A percentile compares a stretch with the other conserved stretches of the same genome.
These are phyloP conservation scores for Trichophyton mentagrophytes DNA, from an alignment of 2,329 filamentous ascomycete genomes.

Conservation along the genomic window DNA sequence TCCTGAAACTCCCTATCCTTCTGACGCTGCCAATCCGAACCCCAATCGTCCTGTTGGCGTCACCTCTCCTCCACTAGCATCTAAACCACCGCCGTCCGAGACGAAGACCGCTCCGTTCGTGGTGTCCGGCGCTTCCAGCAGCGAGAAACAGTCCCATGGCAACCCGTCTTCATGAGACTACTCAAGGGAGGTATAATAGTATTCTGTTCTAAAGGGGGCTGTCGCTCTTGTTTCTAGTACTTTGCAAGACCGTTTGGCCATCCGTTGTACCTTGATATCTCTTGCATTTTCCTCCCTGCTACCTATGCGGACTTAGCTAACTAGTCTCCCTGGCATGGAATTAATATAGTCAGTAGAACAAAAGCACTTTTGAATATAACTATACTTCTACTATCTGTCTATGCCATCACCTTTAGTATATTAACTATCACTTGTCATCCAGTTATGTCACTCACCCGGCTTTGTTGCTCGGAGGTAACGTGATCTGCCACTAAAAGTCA, in stretches of 20 bases:
- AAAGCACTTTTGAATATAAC: neutral
- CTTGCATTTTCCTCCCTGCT: neutral
- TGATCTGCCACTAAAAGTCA: neutral
- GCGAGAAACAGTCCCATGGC: conserved; percentile 14
- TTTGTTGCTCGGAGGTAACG: neutral
- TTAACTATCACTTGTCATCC: neutral
- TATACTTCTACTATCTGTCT: no score
- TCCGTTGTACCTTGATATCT: neutral
- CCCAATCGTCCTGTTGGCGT: conserved; percentile 14
- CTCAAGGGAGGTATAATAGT: no score
- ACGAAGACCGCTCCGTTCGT: conserved; percentile 27
- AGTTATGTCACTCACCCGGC: no score
- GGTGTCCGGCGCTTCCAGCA: conserved; percentile 24
- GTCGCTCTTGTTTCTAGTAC: no score
- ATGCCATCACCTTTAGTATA: neutral
- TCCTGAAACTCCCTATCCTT: conserved; percentile 32
- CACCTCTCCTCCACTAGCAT: conserved; percentile 9
- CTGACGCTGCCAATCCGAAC: conserved; percentile 24
- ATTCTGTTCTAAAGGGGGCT: no score
- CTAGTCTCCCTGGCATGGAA: neutral
- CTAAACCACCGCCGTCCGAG: conserved; percentile 16
- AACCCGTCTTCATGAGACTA: neutral
- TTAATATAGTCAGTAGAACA: neutral
- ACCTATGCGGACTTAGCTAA: neutral
- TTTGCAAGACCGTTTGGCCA: neutral